Evolutionary conservation across 345 rosid genomes (phyloP), one percentile per base, ranked within the genome.

Genomic region (Arabidopsis suecica): DNA sequence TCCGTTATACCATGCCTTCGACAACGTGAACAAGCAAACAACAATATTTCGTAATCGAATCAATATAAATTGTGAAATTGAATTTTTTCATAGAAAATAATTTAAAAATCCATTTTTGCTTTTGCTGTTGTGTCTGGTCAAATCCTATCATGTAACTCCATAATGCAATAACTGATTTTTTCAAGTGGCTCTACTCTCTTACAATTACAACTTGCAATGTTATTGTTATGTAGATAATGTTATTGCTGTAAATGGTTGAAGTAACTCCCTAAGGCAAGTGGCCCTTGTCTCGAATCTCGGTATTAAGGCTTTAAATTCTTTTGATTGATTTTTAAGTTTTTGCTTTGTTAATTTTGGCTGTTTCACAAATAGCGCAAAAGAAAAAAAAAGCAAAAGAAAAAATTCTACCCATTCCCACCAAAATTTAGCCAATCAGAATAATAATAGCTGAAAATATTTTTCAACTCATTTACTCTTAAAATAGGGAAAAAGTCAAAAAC

Each of bases 121-220:
- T 20, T 50, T 22, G 9, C n/a, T 68, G n/a, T 53, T 14, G 6
- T 12, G 56, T 33, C 32, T 28, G 32, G 3, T 40, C 10, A 28
- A 53, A 38, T 18, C 62, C 13, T 41, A 55, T 67, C 16, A 68
- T 38, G 37, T 68, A 18, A 54, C 51, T 41, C 40, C 12, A 3
- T 55, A 28, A 23, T 16, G 63, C 41, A n/a, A 33, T 38, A 54
- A 68, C 53, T 69, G 41, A 6, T 55, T 41, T 41, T 40, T 4
- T 55, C 63, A 55, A 55, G 73, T 42, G 62, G 62, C 40, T 9
- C 5, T 48, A 32, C 47, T 50, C 5, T 53, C 28, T 53, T 54
- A 25, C n/a, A 23, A 25, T 23, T 51, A 67, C 71, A 53, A 53
- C 40, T 68, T 68, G 62, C 51, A 54, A 41, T 14, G 30, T 68